Evolutionary conservation across 164 flowering plant genomes (phyloP).

Genomic region (Vitis labrusca): DNA sequence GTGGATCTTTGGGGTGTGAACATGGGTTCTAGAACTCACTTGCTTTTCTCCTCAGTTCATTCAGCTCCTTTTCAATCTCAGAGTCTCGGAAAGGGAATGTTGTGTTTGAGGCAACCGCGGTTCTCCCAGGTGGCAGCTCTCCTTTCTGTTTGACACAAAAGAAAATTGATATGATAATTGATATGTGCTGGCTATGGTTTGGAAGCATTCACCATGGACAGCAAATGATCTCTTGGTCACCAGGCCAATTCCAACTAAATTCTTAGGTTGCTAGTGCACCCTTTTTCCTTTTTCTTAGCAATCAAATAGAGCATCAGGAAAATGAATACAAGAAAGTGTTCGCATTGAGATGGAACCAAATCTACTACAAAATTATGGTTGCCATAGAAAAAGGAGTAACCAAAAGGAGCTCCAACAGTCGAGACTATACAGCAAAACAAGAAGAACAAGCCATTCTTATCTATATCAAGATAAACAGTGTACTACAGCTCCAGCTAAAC

Average conservation of each 20-base stretch:
- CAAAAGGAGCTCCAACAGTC: too few relatives aligned
- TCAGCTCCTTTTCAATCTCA: slow-evolving; percentile 76
- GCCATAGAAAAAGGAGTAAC: too few relatives aligned
- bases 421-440: too few relatives aligned
- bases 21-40: slow-evolving; percentile 36
- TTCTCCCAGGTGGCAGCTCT: slow-evolving; percentile 80
- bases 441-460: too few relatives aligned
- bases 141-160: slow-evolving; percentile 44
- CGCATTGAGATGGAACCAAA: neutral
- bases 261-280: neutral
- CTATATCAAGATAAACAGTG: too few relatives aligned
- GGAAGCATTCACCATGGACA: too few relatives aligned
- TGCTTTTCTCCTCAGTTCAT: slow-evolving; percentile 66
- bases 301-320: neutral
- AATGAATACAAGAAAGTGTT: neutral
- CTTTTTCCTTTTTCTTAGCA: neutral
- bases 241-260: neutral
- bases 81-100: slow-evolving; percentile 47
- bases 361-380: too few relatives aligned
- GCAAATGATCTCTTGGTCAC: too few relatives aligned
- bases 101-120: slow-evolving; percentile 35
- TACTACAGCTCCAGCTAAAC: too few relatives aligned
- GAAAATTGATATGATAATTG: too few relatives aligned
- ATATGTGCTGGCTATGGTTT: too few relatives aligned
- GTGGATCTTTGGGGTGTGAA: too few relatives aligned